These are phyloP conservation scores for Closterium sp. DNA, from an alignment of 139 green algal species.

Conservation along the genomic window DNA sequence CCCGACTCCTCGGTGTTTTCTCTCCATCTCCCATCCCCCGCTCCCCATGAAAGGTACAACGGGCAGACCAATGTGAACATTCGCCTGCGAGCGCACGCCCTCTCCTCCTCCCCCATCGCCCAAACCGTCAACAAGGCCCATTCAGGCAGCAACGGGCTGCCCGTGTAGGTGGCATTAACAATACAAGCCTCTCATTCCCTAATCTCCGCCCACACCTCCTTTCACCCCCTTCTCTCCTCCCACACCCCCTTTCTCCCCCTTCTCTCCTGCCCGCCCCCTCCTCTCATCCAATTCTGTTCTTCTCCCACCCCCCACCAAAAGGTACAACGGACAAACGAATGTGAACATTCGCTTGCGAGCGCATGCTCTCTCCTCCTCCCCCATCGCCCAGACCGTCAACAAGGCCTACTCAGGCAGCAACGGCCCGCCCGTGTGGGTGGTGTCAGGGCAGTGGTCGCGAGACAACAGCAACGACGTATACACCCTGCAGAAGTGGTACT, in stretches of 20 bases:
- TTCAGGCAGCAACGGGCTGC: neutral
- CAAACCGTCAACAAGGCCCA: neutral
- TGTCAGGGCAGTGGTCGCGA: neutral
- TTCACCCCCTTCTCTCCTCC: too few relatives aligned
- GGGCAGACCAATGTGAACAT: neutral
- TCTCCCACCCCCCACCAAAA: neutral
- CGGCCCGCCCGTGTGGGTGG: neutral
- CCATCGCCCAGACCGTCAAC: neutral
- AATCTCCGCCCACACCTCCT: too few relatives aligned
- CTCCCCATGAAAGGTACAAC: neutral
- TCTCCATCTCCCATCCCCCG: too few relatives aligned
- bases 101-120: neutral
- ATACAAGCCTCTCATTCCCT: too few relatives aligned
- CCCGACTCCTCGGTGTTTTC: too few relatives aligned
- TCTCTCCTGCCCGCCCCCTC: neutral
- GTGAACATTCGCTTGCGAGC: neutral
- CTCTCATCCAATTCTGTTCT: too few relatives aligned
- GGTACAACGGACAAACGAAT: neutral
- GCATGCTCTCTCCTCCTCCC: neutral
- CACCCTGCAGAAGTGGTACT: neutral
- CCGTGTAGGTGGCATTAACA: neutral
- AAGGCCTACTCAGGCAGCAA: neutral
- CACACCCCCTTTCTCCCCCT: too few relatives aligned
- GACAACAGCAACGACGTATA: neutral
- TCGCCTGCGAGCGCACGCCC: neutral